Percentiles rank a stretch among this genome's conserved stretches.
phyloP scores from a whole-genome alignment of 805 yeast genomes.

The Metschnikowia matae region DNA sequence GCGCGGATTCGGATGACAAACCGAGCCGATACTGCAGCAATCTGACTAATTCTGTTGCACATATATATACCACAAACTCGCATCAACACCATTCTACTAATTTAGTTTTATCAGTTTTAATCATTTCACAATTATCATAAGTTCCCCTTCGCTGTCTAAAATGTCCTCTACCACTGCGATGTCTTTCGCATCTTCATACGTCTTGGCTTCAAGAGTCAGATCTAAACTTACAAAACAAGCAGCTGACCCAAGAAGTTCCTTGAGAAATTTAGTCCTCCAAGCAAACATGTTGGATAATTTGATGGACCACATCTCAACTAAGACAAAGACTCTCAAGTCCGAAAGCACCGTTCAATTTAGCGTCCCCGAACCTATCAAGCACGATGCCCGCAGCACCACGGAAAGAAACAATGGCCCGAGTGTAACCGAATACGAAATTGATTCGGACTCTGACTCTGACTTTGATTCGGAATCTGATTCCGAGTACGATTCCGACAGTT shows the following conservation, averaged over 20 bases:
- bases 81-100: background rate
- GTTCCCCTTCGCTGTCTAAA: background rate
- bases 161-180: constrained; percentile 7
- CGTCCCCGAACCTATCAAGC: constrained; percentile 17
- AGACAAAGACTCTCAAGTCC: constrained; percentile 22
- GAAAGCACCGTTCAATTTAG: constrained; percentile 8
- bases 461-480: constrained; percentile 21
- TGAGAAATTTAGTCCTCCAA: constrained; percentile 60
- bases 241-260: constrained; percentile 49
- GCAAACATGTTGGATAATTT: constrained; percentile 66
- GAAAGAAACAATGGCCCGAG: constrained; percentile 23
- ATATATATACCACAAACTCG: constrained; percentile 3
- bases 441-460: constrained; percentile 27
- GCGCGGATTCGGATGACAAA: constrained; percentile 3
- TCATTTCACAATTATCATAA: background rate
- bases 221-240: constrained; percentile 62
- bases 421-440: constrained; percentile 39
- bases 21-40: constrained; percentile 5
- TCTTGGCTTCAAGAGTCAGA: constrained; percentile 63
- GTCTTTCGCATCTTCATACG: constrained; percentile 51
- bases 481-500: constrained; percentile 19
- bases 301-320: constrained; percentile 47
- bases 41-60: constrained; percentile 4
- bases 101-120: background rate
- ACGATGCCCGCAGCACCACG: constrained; percentile 4